A percentile compares a stretch with the other conserved stretches of the same genome.
Evolutionary conservation across 176 grass and related monocot species (phyloP).

Genomic region (Carex scoparia): DNA sequence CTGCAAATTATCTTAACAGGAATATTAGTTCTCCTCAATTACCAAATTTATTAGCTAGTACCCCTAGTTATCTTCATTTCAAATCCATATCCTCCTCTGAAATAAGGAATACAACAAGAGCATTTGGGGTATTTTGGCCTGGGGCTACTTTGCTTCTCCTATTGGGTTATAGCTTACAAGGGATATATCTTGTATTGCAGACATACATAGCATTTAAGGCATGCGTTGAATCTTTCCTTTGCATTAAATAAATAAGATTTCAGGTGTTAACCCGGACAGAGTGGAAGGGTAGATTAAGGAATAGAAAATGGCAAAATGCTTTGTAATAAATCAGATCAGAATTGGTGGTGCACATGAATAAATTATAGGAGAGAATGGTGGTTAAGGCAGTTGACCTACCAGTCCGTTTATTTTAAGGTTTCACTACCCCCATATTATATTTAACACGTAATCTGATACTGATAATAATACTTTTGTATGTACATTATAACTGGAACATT

Average conservation of each 20-base stretch:
- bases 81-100: neutral
- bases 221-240: neutral
- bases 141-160: neutral
- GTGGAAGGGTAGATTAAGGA: neutral
- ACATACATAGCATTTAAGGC: neutral
- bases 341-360: neutral
- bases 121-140: neutral
- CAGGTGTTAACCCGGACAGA: neutral
- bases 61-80: neutral
- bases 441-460: neutral
- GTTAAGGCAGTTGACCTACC: neutral
- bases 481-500: neutral
- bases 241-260: neutral
- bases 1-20: neutral
- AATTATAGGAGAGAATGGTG: neutral
- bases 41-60: neutral
- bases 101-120: neutral
- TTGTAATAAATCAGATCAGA: neutral
- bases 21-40: neutral
- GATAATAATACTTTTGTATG: neutral
- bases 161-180: neutral
- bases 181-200: neutral
- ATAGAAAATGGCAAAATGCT: neutral
- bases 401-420: no score
- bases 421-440: neutral